Evolutionary conservation across 2,329 filamentous ascomycete species (phyloP).

Genomic region (Arachnopeziza araneosa): DNA sequence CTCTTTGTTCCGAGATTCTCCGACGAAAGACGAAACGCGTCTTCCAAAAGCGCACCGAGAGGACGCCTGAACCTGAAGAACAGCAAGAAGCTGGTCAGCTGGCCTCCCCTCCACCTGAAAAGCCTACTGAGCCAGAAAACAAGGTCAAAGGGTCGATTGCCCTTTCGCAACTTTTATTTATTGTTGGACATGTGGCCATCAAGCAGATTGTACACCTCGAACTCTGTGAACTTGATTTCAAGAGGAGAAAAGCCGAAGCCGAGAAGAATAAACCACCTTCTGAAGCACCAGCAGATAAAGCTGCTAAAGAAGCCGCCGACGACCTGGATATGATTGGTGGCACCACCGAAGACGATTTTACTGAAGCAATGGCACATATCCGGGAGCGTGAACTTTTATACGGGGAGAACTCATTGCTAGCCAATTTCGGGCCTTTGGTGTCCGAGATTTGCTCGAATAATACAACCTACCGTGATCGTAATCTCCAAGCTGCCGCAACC

Average conservation of each 20-base stretch:
- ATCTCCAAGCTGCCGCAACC: constrained; percentile 87
- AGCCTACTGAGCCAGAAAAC: constrained; percentile 27
- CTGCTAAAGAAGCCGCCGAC: constrained; percentile 65
- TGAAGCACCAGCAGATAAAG: constrained; percentile 43
- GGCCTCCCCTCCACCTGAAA: constrained; percentile 17
- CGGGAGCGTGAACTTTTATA: constrained; percentile 80
- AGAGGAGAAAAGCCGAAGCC: constrained; percentile 87
- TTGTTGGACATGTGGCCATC: constrained; percentile 93
- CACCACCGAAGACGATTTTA: constrained; percentile 91
- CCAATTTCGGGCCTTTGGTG: constrained; percentile 85
- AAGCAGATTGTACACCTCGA: constrained; percentile 99
- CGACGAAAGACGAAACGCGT: constrained; percentile 80
- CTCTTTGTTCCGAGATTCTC: constrained; percentile 85
- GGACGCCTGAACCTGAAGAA: constrained; percentile 31
- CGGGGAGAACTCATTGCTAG: constrained; percentile 76
- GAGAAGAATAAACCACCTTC: constrained; percentile 56
- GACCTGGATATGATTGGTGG: constrained; percentile 95
- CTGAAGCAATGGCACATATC: constrained; percentile 78
- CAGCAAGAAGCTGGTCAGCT: constrained; percentile 27
- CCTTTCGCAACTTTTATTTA: constrained; percentile 86
- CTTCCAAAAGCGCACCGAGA: constrained; percentile 43
- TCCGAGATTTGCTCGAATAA: constrained; percentile 94
- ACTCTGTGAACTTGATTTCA: constrained; percentile 96
- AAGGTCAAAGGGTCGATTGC: constrained; percentile 66
- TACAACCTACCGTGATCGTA: constrained; percentile 82